phyloP scores from a whole-genome alignment of 306 rosid genomes.

The Prunus davidiana region DNA sequence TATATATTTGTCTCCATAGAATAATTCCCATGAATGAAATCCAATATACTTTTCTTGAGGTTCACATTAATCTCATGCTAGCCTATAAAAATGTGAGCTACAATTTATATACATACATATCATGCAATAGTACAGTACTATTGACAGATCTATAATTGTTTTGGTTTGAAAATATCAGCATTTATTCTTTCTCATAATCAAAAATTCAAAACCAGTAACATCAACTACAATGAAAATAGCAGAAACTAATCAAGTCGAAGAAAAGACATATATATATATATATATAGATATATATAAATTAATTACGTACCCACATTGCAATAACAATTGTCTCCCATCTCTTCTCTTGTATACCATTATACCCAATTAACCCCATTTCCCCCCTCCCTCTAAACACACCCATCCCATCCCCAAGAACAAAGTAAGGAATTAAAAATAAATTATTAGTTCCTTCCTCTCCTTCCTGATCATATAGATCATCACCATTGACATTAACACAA shows the following conservation, averaged over 20 bases:
- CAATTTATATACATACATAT: background rate
- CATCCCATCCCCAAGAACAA: constrained; percentile 13
- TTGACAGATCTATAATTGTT: too few relatives aligned
- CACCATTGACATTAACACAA: constrained; percentile 21
- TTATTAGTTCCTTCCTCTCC: constrained; percentile 29
- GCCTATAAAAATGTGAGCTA: background rate
- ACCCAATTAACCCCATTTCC: constrained; percentile 31
- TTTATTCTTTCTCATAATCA: background rate
- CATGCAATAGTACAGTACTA: too few relatives aligned
- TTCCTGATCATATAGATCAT: constrained; percentile 3
- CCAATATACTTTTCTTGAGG: background rate
- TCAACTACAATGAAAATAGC: background rate
- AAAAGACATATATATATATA: constrained; percentile 10
- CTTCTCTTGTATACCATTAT: constrained; percentile 40
- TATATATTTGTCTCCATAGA: background rate
- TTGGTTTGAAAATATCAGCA: background rate
- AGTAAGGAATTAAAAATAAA: constrained; percentile 22
- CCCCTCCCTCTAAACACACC: constrained; percentile 1
- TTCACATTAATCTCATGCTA: background rate
- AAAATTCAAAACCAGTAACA: background rate
- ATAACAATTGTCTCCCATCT: constrained; percentile 37
- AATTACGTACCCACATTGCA: constrained; percentile 17
- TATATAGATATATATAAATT: constrained; percentile 14
- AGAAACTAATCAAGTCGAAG: background rate
- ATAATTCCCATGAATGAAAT: background rate